Evolutionary conservation across 2,329 filamentous ascomycete species (phyloP).

Genomic region (Epichloe coenophiala): DNA sequence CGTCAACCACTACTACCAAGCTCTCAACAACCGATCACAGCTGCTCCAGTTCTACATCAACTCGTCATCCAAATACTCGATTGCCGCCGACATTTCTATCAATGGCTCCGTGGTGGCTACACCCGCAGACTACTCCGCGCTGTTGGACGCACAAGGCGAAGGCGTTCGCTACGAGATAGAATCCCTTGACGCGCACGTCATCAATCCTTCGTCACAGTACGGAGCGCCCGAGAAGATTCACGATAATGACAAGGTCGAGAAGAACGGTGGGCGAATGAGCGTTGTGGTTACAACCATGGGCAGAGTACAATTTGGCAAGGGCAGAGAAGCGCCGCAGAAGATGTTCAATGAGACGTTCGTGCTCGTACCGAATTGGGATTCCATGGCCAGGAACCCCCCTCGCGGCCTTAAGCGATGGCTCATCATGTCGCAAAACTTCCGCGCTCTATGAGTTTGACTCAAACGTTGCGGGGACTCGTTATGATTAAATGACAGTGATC

Average conservation of each 20-base stretch:
- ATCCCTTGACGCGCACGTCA: constrained; percentile 62
- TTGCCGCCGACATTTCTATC: constrained; percentile 59
- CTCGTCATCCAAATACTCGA: constrained; percentile 35
- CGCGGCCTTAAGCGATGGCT: constrained; percentile 46
- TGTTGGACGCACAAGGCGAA: constrained; percentile 51
- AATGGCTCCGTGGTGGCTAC: constrained; percentile 58
- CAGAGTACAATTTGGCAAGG: constrained; percentile 53
- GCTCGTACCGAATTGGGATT: constrained; percentile 62
- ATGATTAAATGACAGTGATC: constrained; percentile 5
- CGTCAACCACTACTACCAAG: constrained; percentile 59
- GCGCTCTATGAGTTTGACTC: constrained; percentile 29
- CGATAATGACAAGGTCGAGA: constrained; percentile 28
- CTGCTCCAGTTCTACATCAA: constrained; percentile 61
- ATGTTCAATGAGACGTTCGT: constrained; percentile 73
- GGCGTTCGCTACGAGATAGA: constrained; percentile 57
- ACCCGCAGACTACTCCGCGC: constrained; percentile 50
- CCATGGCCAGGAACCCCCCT: constrained; percentile 34
- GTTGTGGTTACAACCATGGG: constrained; percentile 64
- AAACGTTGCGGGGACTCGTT: not conserved
- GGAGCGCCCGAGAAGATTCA: constrained; percentile 37
- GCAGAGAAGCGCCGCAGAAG: constrained; percentile 46
- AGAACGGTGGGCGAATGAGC: constrained; percentile 46
- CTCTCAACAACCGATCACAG: constrained; percentile 49
- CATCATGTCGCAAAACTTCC: constrained; percentile 60
- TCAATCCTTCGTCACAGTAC: constrained; percentile 53